A percentile compares a stretch with the other conserved stretches of the same genome.
Conservation (phyloP, 495 filamentous ascomycete species). For the Penicillium mononematosum region DNA sequence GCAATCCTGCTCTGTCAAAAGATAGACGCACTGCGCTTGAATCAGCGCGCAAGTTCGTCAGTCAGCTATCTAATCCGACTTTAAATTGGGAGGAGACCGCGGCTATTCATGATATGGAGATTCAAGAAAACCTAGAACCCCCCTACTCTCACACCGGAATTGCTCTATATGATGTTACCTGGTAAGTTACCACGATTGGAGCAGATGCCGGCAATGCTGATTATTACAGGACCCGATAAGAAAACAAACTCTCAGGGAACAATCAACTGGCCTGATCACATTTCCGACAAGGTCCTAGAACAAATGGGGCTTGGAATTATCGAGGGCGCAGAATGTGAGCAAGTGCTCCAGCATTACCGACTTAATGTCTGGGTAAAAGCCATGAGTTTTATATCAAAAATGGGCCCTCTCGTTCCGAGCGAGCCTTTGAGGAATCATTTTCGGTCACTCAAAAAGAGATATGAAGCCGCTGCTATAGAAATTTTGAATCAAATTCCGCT, state of each 20-base stretch:
- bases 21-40: slow-evolving; percentile 28
- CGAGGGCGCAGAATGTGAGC: slow-evolving; percentile 24
- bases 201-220: background rate
- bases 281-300: slow-evolving; percentile 27
- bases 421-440: slow-evolving; percentile 23
- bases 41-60: slow-evolving; percentile 26
- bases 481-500: slow-evolving; percentile 25
- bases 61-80: slow-evolving; percentile 23
- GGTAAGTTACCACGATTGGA: slow-evolving; percentile 8
- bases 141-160: slow-evolving; percentile 28
- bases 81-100: slow-evolving; percentile 19
- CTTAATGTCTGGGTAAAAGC: slow-evolving; percentile 30
- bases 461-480: slow-evolving; percentile 22
- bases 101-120: slow-evolving; percentile 14
- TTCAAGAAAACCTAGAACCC: slow-evolving; percentile 14
- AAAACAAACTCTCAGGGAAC: slow-evolving; percentile 28
- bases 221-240: slow-evolving; percentile 20
- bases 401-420: slow-evolving; percentile 24
- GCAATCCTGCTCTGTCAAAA: slow-evolving; percentile 29
- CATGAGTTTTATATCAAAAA: slow-evolving; percentile 23
- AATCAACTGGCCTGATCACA: slow-evolving; percentile 31
- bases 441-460: slow-evolving; percentile 25
- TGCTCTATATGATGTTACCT: slow-evolving; percentile 33
- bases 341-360: slow-evolving; percentile 23
- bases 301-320: slow-evolving; percentile 32